These are phyloP conservation scores for Pilaira anomala DNA, from an alignment of 192 early-diverging fungal species.

Conservation along the genomic window DNA sequence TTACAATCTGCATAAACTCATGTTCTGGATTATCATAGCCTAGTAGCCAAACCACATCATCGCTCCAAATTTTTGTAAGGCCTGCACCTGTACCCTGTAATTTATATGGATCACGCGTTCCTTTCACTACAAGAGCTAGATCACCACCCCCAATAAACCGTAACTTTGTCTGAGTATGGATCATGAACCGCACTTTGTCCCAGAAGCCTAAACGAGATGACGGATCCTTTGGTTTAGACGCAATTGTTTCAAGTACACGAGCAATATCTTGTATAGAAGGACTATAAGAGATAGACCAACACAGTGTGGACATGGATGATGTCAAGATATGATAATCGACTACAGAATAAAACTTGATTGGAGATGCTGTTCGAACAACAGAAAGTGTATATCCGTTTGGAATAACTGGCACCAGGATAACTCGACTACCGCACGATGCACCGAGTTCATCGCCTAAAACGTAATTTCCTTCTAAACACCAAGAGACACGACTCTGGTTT, in stretches of 20 bases:
- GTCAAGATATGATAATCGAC: slow-evolving; percentile 26
- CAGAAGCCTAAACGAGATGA: slow-evolving; percentile 34
- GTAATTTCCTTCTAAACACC: slow-evolving; percentile 29
- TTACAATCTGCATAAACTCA: slow-evolving; percentile 36
- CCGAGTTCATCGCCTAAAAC: slow-evolving; percentile 39
- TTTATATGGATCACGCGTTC: slow-evolving; percentile 33
- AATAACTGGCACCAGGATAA: slow-evolving; percentile 9
- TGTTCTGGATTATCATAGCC: slow-evolving; percentile 34
- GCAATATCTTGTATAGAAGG: slow-evolving; percentile 33
- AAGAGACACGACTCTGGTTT: slow-evolving; percentile 10
- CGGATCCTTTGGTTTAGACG: slow-evolving; percentile 26
- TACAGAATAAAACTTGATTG: slow-evolving; percentile 38
- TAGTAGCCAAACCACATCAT: slow-evolving; percentile 24
- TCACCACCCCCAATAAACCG: slow-evolving; percentile 24
- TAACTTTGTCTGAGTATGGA: slow-evolving; percentile 26
- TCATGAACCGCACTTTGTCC: slow-evolving; percentile 34
- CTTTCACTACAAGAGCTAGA: slow-evolving; percentile 32
- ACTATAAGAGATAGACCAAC: slow-evolving; percentile 34
- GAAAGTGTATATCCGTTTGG: slow-evolving; percentile 14
- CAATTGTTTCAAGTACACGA: slow-evolving; percentile 27
- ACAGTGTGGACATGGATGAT: slow-evolving; percentile 8
- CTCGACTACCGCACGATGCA: slow-evolving; percentile 13
- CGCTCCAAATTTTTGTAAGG: slow-evolving; percentile 32
- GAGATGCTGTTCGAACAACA: slow-evolving; percentile 25
- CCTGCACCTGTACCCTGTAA: slow-evolving; percentile 28